Evolutionary conservation across 192 early-diverging fungal species (phyloP).

Genomic region (Rhizoclosmatium globosum): DNA sequence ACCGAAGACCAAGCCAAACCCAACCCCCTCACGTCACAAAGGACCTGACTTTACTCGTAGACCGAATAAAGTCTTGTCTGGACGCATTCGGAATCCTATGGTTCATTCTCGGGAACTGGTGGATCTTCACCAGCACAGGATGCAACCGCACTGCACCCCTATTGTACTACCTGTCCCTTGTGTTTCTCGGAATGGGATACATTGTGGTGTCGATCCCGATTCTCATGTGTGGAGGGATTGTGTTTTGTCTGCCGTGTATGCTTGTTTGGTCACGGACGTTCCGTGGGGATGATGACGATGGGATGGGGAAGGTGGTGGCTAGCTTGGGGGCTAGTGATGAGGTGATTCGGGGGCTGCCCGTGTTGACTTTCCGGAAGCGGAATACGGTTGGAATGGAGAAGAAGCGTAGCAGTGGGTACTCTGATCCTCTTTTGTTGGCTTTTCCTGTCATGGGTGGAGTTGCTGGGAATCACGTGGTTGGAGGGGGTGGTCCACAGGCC

Average conservation of each 20-base stretch:
- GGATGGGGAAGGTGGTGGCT: neutral
- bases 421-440: slow-evolving; percentile 27
- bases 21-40: slow-evolving; percentile 28
- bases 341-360: slow-evolving; percentile 73
- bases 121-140: slow-evolving; percentile 60
- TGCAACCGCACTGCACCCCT: slow-evolving; percentile 60
- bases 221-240: slow-evolving; percentile 63
- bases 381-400: slow-evolving; percentile 14
- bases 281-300: neutral
- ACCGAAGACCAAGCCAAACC: slow-evolving; percentile 4
- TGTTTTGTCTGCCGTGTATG: slow-evolving; percentile 72
- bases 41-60: slow-evolving; percentile 19
- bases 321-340: slow-evolving; percentile 60
- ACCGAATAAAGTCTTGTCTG: slow-evolving; percentile 63
- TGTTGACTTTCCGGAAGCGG: slow-evolving; percentile 56
- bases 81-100: slow-evolving; percentile 68
- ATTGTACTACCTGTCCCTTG: slow-evolving; percentile 67
- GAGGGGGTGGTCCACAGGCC: neutral
- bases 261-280: slow-evolving; percentile 68
- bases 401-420: slow-evolving; percentile 29
- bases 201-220: slow-evolving; percentile 69
- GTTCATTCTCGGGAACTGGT: slow-evolving; percentile 78
- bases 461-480: neutral
- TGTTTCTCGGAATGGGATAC: slow-evolving; percentile 75
- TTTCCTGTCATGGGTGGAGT: slow-evolving; percentile 13